Evolutionary conservation across 768 basidiomycete species (phyloP), one percentile per base, ranked within the genome.

Genomic region (Mycena galopus): DNA sequence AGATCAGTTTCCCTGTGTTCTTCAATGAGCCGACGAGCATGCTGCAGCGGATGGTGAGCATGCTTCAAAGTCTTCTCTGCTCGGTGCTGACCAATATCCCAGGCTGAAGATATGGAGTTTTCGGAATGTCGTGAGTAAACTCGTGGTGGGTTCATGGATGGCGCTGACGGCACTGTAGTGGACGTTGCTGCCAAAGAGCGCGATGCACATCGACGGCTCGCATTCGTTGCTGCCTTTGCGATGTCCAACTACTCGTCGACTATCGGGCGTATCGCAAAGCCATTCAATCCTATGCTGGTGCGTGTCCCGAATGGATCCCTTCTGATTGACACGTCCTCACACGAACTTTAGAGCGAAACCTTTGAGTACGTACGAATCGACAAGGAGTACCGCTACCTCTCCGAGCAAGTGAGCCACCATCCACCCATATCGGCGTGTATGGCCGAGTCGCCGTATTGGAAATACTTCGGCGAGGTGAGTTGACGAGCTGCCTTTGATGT

Each of bases 211-310:
- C 89, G 91, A 65, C 90, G 97, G 4, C 90, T 98, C 61, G 96
- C 96, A 2, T 99, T 92, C 77, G 96, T 99, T 19, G 96, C 94
- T 23, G 97, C 96, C 2, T 99, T 99, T 81, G 97, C 96, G 3
- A 98, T 98, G 96, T 95, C 94, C 32, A 98, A 98, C 83, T 99
- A 99, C 82, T 96, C 95, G 1, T 96, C 94, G 27, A 99, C 97
- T 2, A 95, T 97, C 75, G 97, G 97, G 4, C 89, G 97, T 42
- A 98, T 99, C 73, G 97, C 97, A 16, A 98, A 98, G 81, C 97
- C 96, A 1, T 98, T 98, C 83, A 98, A 98, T 81, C 97, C 96
- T 8, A 95, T 97, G 91, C 89, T 98, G 66, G 94, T 95, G 71
- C 62, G 92, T 85, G 8, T 39, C 12, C 63, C 55, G 68, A 50